Evolutionary conservation across 169 alveolate species (phyloP).

Genomic region (Perkinsus olseni): DNA sequence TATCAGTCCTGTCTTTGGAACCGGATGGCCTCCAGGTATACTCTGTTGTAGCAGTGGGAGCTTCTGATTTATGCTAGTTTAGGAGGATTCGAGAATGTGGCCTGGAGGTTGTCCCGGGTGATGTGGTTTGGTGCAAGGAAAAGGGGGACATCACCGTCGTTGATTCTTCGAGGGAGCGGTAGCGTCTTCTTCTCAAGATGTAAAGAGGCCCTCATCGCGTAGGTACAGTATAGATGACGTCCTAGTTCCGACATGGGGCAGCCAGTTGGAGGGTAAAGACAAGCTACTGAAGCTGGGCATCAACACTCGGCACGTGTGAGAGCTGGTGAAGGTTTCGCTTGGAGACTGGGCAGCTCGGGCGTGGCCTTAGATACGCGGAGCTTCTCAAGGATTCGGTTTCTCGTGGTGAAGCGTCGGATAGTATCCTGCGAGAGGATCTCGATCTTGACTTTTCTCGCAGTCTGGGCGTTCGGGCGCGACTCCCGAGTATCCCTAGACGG

Average conservation of each 20-base stretch:
- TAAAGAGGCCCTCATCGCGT: neutral
- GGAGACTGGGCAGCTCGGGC: neutral
- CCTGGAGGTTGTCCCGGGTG: neutral
- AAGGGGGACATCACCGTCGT: neutral
- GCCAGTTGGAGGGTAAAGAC: neutral
- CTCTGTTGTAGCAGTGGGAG: too few relatives aligned
- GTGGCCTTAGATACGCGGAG: neutral
- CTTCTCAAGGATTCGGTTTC: neutral
- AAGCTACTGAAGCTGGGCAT: neutral
- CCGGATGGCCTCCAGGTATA: neutral
- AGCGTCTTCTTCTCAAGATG: neutral
- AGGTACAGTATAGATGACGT: neutral
- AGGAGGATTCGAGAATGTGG: neutral
- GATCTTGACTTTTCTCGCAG: neutral
- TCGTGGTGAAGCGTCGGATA: neutral
- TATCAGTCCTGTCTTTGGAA: neutral
- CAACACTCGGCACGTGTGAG: neutral
- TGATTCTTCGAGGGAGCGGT: neutral
- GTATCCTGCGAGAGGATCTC: neutral
- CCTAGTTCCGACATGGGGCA: neutral
- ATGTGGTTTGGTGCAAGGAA: neutral
- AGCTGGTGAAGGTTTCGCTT: neutral
- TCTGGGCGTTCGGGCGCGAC: neutral
- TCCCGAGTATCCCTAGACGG: neutral
- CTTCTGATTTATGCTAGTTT: too few relatives aligned